Conservation (phyloP, 2,329 filamentous ascomycete genomes). For the Aureobasidium sp. region DNA sequence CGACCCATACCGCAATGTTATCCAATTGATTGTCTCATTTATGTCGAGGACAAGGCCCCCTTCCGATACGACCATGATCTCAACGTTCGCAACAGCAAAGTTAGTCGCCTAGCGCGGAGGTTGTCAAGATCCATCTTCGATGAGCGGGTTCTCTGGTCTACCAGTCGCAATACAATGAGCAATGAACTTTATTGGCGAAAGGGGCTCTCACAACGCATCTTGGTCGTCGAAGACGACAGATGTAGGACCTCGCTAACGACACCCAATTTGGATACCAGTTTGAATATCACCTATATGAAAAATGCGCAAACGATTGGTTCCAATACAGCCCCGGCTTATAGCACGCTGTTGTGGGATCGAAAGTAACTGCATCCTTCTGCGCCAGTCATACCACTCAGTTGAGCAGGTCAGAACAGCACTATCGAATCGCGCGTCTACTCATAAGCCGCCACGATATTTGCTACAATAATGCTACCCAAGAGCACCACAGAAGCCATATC, state of each 20-base stretch:
- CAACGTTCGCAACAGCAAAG: not conserved
- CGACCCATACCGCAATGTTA: not conserved
- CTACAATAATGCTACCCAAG: not conserved
- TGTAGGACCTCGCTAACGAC: not conserved
- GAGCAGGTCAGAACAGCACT: not conserved
- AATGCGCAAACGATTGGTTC: not conserved
- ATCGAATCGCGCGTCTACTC: not conserved
- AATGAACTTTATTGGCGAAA: not conserved
- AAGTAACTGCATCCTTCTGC: conserved; percentile 2
- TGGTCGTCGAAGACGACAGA: not conserved
- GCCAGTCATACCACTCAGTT: not conserved
- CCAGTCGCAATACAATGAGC: not conserved
- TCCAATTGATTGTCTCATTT: conserved; percentile 1
- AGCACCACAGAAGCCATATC: not conserved
- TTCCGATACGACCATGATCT: not conserved
- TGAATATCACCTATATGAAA: too few relatives aligned
- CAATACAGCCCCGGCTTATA: not conserved
- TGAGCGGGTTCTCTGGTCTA: not conserved
- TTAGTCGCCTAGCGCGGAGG: not conserved
- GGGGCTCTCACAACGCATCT: not conserved
- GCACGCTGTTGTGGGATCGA: not conserved
- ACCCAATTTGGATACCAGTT: not conserved
- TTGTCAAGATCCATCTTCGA: not conserved
- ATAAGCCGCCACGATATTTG: not conserved
- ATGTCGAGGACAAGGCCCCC: not conserved